Base-by-base conservation (phyloP, 768 basidiomycete genomes). In the Pleurotus sapidus region DNA sequence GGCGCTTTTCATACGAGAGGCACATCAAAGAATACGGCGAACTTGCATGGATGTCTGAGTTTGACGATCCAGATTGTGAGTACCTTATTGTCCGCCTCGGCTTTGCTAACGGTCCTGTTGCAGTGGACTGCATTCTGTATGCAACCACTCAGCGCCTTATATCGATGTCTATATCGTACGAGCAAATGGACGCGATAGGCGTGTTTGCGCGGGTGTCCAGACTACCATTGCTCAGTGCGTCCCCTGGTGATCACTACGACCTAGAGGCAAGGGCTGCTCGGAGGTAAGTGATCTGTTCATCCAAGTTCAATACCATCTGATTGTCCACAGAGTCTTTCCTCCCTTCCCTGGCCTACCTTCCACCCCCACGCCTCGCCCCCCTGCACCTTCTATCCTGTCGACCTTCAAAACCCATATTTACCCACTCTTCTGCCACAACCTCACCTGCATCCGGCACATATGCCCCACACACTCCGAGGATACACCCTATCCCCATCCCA, bases 371-470 rank as follows among this genome's bases (percentile, higher is more conserved):
- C 23, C 23, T 46, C 20, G 49, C 51, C n/a, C 25, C 4, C 11
- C 48, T 38, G 14, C 7, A 5, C 47, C 14, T 3, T 5, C 17
- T 27, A 49, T 20, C n/a, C 12, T n/a, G 24, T 34, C 20, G 24
- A 17, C n/a, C 8, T 18, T 34, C n/a, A 9, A 17, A 49, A 25
- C 24, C n/a, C 11, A 18, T 59, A 60, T 48, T 50, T 84, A 4
- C n/a, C 70, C 63, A 12, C 61, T 77, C n/a, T 86, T 86, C 57
- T 87, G 85, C 67, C 72, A 74, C 4, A 84, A 80, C 53, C 57
- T 77, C 20, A 82, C 75, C 53, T 87, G 85, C 57, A 25, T 79
- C 0, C 75, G 76, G 5, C 72, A 76, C 2, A 80, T 78, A 57
- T 87, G 85, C 61, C 62, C 67, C 42, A 71, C 73, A 2, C 85